phyloP scores from a whole-genome alignment of 495 filamentous ascomycete species.

The Podospora conica region DNA sequence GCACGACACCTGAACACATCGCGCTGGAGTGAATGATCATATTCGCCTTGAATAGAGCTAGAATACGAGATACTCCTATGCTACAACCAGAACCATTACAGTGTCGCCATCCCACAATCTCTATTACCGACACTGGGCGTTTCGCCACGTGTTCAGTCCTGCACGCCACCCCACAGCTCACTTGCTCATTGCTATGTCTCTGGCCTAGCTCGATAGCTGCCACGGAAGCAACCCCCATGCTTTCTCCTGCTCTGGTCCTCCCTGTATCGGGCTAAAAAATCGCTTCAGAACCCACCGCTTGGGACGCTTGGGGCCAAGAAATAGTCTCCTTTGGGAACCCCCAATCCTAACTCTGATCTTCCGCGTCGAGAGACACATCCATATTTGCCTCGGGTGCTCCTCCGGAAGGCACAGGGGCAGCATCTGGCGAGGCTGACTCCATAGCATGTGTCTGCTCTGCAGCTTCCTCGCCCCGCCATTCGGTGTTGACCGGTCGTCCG shows the following conservation, averaged over 20 bases:
- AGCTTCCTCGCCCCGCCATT: conserved; percentile 1
- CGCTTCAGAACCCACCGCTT: background rate
- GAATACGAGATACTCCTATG: background rate
- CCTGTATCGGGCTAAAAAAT: background rate
- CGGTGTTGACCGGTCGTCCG: conserved; percentile 30
- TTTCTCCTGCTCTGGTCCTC: background rate
- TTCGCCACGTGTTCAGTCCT: background rate
- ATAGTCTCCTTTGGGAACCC: too few relatives aligned
- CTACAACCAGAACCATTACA: background rate
- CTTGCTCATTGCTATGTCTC: too few relatives aligned
- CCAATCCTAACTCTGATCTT: background rate
- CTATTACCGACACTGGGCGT: background rate
- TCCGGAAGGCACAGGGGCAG: background rate
- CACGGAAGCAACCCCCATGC: background rate
- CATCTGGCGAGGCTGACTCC: conserved; percentile 5
- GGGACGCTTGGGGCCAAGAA: too few relatives aligned
- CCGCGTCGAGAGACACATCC: conserved; percentile 1
- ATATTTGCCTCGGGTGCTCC: background rate
- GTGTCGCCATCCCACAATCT: background rate
- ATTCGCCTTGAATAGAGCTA: background rate
- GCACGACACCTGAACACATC: background rate
- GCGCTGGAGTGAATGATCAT: background rate
- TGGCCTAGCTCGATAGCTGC: background rate
- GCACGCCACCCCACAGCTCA: too few relatives aligned
- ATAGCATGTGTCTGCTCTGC: background rate